Evolutionary conservation across 108 stramenopile genomes (phyloP).

Genomic region (Cylindrotheca closterium): DNA sequence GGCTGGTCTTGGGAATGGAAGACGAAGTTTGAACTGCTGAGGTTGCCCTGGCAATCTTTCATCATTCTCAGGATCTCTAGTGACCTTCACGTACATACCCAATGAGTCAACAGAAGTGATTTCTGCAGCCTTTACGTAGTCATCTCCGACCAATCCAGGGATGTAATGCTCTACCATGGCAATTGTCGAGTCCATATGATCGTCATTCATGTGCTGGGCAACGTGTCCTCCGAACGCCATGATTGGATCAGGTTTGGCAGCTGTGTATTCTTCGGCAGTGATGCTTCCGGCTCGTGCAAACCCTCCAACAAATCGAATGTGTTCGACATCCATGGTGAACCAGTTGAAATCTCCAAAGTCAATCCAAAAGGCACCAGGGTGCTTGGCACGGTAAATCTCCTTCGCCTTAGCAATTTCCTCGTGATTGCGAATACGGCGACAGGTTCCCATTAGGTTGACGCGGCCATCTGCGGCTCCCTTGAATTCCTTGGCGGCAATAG

Average conservation of each 20-base stretch:
- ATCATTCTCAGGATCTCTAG: conserved; percentile 61
- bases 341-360: conserved; percentile 93
- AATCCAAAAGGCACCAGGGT: conserved; percentile 92
- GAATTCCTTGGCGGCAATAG: conserved; percentile 90
- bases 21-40: conserved; percentile 76
- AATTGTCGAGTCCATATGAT: conserved; percentile 82
- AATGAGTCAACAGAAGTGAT: conserved; percentile 89
- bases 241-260: conserved; percentile 81
- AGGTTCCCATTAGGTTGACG: conserved; percentile 90
- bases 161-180: conserved; percentile 87
- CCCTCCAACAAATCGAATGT: conserved; percentile 92
- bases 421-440: conserved; percentile 42
- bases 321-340: conserved; percentile 83
- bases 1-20: conserved; percentile 73
- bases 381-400: conserved; percentile 82
- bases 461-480: conserved; percentile 96
- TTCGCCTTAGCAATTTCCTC: conserved; percentile 64
- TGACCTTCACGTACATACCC: conserved; percentile 91
- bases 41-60: conserved; percentile 54
- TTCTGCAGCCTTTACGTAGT: conserved; percentile 65
- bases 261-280: conserved; percentile 78
- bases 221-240: conserved; percentile 73
- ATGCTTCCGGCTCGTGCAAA: conserved; percentile 91
- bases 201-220: conserved; percentile 95
- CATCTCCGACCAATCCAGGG: conserved; percentile 56